Evolutionary conservation across 2,329 filamentous ascomycete species (phyloP), one percentile per base, ranked within the genome.

Genomic region (Scorias spongiosa): DNA sequence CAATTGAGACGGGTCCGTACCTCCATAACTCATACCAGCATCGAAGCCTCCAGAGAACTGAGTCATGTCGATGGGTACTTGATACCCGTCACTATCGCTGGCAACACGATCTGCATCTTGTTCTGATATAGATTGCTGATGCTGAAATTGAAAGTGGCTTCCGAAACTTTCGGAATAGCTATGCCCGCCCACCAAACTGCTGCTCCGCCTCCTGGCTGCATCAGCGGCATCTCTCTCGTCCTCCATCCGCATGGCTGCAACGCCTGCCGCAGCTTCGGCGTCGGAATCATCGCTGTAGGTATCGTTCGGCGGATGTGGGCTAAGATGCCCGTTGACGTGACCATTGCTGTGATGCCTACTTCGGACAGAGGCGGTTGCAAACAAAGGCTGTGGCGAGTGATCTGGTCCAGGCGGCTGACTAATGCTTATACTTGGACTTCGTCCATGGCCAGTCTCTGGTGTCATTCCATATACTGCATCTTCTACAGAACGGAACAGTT

Each of bases 191-290:
- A 36, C 32, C 29, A 62, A 53, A 63, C 70, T 63, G 57, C 61
- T 69, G 60, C 53, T 69, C 57, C 70, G 76, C 10, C 45, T 46
- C 7, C 69, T 71, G 15, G 64, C 66, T 48, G 71, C 70, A 39
- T 74, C 69, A 5, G 64, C 69, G 42, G 79, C 77, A 47, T 93
- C 84, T 58, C 79, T 72, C 59, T 86, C 76, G 48, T 93, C 86
- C 4, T 86, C 87, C 64, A 88, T 77, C 46, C 79, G 78, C 73
- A 96, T 78, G 51, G 87, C 87, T 57, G 84, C 75, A 42, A 93
- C 66, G 12, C 91, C 89, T 47, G 85, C 85, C 34, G 82, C 80
- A 15, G 83, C 89, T 61, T 95, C 89, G 0, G 83, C 78, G 57
- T 96, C 89, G 57, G 86, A 93, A 41, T 93, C 86, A 44, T 89